Evolutionary conservation across 805 yeast species (phyloP).

Genomic region (Wickerhamiella occidentalis): DNA sequence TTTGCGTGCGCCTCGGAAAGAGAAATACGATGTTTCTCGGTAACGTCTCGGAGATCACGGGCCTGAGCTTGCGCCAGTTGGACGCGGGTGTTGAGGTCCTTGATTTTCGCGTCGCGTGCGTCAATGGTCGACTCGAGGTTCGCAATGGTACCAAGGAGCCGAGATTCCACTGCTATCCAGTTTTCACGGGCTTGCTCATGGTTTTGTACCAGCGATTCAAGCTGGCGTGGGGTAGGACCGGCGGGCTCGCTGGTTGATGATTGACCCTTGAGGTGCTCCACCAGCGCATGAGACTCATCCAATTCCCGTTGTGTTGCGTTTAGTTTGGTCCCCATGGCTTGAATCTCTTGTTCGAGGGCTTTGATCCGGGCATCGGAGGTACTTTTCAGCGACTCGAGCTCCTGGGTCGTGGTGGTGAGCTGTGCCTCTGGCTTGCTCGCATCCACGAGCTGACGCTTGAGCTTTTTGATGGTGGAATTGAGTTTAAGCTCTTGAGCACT

Average conservation of each 20-base stretch:
- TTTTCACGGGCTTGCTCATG: slow-evolving; percentile 65
- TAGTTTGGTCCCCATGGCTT: slow-evolving; percentile 25
- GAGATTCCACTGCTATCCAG: slow-evolving; percentile 71
- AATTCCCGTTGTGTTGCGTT: slow-evolving; percentile 21
- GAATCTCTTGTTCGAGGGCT: slow-evolving; percentile 31
- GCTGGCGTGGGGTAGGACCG: slow-evolving; percentile 30
- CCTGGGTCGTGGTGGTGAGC: slow-evolving; percentile 22
- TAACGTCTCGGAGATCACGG: slow-evolving; percentile 10
- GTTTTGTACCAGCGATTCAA: slow-evolving; percentile 52
- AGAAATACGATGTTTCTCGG: slow-evolving; percentile 10
- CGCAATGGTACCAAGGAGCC: slow-evolving; percentile 40
- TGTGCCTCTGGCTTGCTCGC: slow-evolving; percentile 24
- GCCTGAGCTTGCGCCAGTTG: slow-evolving; percentile 9
- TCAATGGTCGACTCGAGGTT: slow-evolving; percentile 18
- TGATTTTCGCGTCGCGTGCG: slow-evolving; percentile 4
- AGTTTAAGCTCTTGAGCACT: slow-evolving; percentile 43
- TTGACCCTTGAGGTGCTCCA: slow-evolving; percentile 41
- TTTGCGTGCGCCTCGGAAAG: slow-evolving; percentile 13
- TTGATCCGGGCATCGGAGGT: background rate
- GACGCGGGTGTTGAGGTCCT: background rate
- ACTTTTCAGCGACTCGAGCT: slow-evolving; percentile 13
- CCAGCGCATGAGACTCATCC: slow-evolving; percentile 48
- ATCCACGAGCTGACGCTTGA: slow-evolving; percentile 34
- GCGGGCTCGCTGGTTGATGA: slow-evolving; percentile 47
- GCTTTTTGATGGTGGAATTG: slow-evolving; percentile 50